These are phyloP conservation scores for Phyllosticta citriasiana DNA, from an alignment of 2,329 filamentous ascomycete species.

Conservation along the genomic window DNA sequence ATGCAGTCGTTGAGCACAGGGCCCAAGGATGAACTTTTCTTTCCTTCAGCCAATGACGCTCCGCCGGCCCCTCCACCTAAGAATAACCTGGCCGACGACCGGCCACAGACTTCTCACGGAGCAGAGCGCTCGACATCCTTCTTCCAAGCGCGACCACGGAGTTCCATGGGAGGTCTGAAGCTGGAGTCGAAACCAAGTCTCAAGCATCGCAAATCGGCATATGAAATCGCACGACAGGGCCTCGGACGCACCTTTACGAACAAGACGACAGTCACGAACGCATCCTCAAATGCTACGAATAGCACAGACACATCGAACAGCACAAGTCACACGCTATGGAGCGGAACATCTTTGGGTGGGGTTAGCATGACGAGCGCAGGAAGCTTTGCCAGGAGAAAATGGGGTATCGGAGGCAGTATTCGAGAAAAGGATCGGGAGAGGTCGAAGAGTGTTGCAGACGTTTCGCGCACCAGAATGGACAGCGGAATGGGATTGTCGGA, in stretches of 20 bases:
- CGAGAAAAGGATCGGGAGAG: slow-evolving; percentile 24
- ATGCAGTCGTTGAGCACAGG: slow-evolving; percentile 44
- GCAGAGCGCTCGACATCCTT: background rate
- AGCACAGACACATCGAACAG: slow-evolving; percentile 56
- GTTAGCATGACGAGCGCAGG: slow-evolving; percentile 94
- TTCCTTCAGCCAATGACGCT: slow-evolving; percentile 30
- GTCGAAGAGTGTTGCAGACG: slow-evolving; percentile 56
- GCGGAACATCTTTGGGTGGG: slow-evolving; percentile 76
- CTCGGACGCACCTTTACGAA: slow-evolving; percentile 76
- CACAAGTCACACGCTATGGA: slow-evolving; percentile 85
- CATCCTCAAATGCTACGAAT: slow-evolving; percentile 57
- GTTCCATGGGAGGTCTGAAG: slow-evolving; percentile 18
- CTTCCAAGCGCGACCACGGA: background rate
- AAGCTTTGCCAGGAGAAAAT: slow-evolving; percentile 71
- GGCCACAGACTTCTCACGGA: slow-evolving; percentile 17
- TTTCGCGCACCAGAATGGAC: slow-evolving; percentile 20
- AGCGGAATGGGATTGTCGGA: slow-evolving; percentile 29
- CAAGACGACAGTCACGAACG: slow-evolving; percentile 71
- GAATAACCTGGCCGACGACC: slow-evolving; percentile 32
- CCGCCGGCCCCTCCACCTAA: slow-evolving; percentile 53
- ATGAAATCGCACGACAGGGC: slow-evolving; percentile 60
- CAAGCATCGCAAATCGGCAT: slow-evolving; percentile 62
- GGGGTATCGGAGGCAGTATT: slow-evolving; percentile 27
- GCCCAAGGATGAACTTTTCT: slow-evolving; percentile 41
- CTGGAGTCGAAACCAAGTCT: slow-evolving; percentile 22